phyloP scores from a whole-genome alignment of 83 land plant species.

The Thuja plicata region DNA sequence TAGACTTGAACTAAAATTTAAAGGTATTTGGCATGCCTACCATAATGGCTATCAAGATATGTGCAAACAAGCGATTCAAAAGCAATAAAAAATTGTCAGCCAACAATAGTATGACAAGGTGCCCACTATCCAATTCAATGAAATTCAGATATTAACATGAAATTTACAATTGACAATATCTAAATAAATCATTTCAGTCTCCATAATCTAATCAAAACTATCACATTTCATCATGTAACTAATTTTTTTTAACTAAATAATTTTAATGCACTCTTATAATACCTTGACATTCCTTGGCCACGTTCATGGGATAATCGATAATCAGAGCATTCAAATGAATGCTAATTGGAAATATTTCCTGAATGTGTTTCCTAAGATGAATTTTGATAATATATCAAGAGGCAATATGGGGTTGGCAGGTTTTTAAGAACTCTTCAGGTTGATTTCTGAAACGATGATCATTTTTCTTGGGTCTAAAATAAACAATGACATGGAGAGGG shows the following conservation, averaged over 20 bases:
- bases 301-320: too few species aligned
- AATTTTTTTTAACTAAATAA: neutral
- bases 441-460: too few species aligned
- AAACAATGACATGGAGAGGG: too few species aligned
- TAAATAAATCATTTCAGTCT: constrained; percentile 25
- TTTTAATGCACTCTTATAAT: neutral
- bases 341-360: too few species aligned
- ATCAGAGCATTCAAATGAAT: too few species aligned
- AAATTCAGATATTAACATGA: constrained; percentile 6
- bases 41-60: constrained; percentile 70
- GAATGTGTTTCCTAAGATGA: too few species aligned
- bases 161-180: neutral
- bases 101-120: constrained; percentile 90
- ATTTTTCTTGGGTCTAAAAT: too few species aligned
- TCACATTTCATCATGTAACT: neutral
- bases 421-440: too few species aligned
- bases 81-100: constrained; percentile 84
- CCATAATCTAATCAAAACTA: constrained; percentile 57
- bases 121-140: constrained; percentile 76
- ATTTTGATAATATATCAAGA: too few species aligned
- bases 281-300: neutral
- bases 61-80: constrained; percentile 94
- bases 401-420: too few species aligned
- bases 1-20: neutral
- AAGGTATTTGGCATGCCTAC: constrained; percentile 27